phyloP scores from a whole-genome alignment of 805 yeast genomes.

The Yamadazyma scolyti region DNA sequence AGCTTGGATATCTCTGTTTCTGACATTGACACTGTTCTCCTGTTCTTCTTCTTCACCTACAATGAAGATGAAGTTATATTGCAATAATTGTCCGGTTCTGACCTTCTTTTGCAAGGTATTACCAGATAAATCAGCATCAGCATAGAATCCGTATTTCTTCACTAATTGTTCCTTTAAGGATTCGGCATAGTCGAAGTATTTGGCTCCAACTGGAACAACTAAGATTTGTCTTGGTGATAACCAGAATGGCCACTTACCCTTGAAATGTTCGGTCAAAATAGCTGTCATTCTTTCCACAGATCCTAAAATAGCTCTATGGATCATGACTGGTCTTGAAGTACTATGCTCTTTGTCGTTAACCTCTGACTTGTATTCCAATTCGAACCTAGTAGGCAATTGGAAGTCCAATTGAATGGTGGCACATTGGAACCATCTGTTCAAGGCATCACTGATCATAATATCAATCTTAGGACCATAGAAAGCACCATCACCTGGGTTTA shows the following conservation, averaged over 20 bases:
- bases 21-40: slow-evolving; percentile 79
- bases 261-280: slow-evolving; percentile 94
- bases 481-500: slow-evolving; percentile 97
- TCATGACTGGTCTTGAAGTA: slow-evolving; percentile 92
- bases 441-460: slow-evolving; percentile 90
- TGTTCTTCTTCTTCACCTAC: slow-evolving; percentile 94
- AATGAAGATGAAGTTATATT: slow-evolving; percentile 92
- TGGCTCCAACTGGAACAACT: slow-evolving; percentile 95
- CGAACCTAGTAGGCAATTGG: slow-evolving; percentile 95
- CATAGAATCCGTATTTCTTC: slow-evolving; percentile 75
- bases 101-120: slow-evolving; percentile 98
- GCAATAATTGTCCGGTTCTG: slow-evolving; percentile 91
- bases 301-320: slow-evolving; percentile 98
- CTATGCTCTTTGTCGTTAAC: slow-evolving; percentile 53
- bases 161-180: slow-evolving; percentile 62
- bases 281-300: slow-evolving; percentile 99
- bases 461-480: slow-evolving; percentile 96
- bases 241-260: slow-evolving; percentile 99
- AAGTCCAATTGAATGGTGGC: slow-evolving; percentile 98
- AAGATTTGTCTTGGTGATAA: slow-evolving; percentile 97
- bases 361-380: slow-evolving; percentile 74
- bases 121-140: slow-evolving; percentile 91
- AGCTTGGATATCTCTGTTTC: slow-evolving; percentile 93
- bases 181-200: slow-evolving; percentile 87
- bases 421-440: slow-evolving; percentile 97